Conservation (phyloP, 2,329 filamentous ascomycete genomes). For the Mariannaea elegans region DNA sequence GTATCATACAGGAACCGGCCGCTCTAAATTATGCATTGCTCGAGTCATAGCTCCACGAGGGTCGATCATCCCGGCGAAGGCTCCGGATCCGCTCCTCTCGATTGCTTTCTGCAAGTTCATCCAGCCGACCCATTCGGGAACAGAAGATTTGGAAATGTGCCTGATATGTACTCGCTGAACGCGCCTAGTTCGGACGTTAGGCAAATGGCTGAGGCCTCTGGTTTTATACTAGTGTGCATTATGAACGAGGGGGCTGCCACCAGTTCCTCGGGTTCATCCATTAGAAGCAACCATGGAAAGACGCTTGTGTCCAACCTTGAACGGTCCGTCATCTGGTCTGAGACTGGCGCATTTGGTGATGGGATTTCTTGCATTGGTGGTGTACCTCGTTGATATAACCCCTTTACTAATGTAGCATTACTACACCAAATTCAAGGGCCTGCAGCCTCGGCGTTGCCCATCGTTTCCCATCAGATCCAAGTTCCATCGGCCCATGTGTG, state of each 20-base stretch:
- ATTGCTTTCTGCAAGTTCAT: not conserved
- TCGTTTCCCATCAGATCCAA: not conserved
- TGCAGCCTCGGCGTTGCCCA: not conserved
- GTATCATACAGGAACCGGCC: not conserved
- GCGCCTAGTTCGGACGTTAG: not conserved
- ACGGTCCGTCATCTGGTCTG: not conserved
- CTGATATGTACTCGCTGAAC: not conserved
- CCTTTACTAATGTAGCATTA: not conserved
- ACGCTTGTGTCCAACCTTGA: not conserved
- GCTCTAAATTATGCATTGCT: not conserved
- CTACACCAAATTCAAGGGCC: not conserved
- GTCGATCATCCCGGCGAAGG: not conserved
- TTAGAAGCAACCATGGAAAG: not conserved
- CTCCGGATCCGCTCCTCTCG: not conserved
- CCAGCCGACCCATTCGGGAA: no score
- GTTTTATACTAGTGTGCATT: no score
- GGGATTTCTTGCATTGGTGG: not conserved
- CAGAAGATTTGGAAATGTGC: no score
- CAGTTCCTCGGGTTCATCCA: conserved; percentile 8
- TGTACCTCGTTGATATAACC: not conserved
- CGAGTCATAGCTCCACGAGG: not conserved
- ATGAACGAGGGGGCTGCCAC: no score
- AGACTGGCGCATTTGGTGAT: not conserved
- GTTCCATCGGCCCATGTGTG: not conserved
- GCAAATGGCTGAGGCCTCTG: no score